Evolutionary conservation across 1,284 basidiomycete species (phyloP).

Genomic region (Ganoderma meredithae): DNA sequence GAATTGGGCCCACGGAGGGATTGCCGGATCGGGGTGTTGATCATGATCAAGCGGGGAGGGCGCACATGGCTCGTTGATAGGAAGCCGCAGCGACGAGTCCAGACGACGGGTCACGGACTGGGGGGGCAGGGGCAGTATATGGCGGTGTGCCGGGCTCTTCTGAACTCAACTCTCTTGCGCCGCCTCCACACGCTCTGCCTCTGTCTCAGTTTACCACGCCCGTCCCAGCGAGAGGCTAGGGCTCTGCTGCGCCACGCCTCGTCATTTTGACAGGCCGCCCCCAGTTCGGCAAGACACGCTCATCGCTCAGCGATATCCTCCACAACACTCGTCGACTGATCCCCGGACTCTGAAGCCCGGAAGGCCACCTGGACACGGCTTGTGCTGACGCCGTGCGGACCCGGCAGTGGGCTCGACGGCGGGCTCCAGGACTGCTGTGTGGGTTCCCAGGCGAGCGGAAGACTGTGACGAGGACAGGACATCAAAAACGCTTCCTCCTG

Average conservation of each 20-base stretch:
- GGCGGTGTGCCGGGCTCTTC: conserved; percentile 1
- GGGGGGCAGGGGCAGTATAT: background rate
- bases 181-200: background rate
- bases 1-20: background rate
- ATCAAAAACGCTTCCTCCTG: conserved; percentile 9
- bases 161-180: conserved; percentile 6
- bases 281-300: conserved; percentile 4
- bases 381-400: conserved; percentile 3
- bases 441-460: conserved; percentile 14
- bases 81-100: background rate
- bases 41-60: background rate
- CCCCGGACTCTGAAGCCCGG: conserved; percentile 4
- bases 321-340: conserved; percentile 1
- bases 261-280: conserved; percentile 4
- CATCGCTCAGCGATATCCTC: background rate
- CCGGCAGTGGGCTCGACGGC: background rate
- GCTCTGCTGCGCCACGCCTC: conserved; percentile 2
- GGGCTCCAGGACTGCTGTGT: background rate
- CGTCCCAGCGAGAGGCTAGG: background rate
- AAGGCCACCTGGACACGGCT: conserved; percentile 10
- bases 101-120: background rate
- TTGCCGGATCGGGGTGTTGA: conserved; percentile 6
- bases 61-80: conserved; percentile 4
- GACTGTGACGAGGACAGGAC: conserved; percentile 9
- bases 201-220: background rate